A percentile compares a stretch with the other conserved stretches of the same genome.
These are phyloP conservation scores for Coniochaeta sp. DNA, from an alignment of 2,329 filamentous ascomycete genomes.

Conservation along the genomic window DNA sequence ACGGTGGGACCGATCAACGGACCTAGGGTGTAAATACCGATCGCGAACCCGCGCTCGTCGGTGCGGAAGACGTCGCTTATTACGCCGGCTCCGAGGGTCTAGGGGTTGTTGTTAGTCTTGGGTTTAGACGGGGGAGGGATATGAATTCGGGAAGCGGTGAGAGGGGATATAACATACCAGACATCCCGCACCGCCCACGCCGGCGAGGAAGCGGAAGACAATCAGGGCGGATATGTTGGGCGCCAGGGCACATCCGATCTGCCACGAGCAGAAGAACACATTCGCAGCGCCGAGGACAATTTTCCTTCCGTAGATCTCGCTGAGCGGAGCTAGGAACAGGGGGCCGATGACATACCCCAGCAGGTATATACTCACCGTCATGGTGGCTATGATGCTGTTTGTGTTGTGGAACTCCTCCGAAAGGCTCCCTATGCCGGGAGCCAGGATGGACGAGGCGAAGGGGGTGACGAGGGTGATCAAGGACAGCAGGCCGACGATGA, in stretches of 20 bases:
- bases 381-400: slow-evolving; percentile 35
- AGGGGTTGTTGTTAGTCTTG: background rate
- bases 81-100: slow-evolving; percentile 45
- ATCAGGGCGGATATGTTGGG: slow-evolving; percentile 47
- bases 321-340: slow-evolving; percentile 49
- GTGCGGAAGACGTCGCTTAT: slow-evolving; percentile 47
- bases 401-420: slow-evolving; percentile 36
- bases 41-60: slow-evolving; percentile 37
- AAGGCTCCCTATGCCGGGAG: slow-evolving; percentile 38
- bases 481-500: slow-evolving; percentile 46
- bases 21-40: slow-evolving; percentile 41
- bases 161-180: slow-evolving; percentile 22
- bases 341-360: slow-evolving; percentile 53
- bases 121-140: background rate
- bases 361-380: slow-evolving; percentile 56
- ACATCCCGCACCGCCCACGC: slow-evolving; percentile 48
- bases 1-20: slow-evolving; percentile 37
- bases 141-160: background rate
- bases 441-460: slow-evolving; percentile 55
- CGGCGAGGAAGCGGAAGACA: slow-evolving; percentile 52
- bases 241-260: slow-evolving; percentile 57
- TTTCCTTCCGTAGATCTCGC: slow-evolving; percentile 58
- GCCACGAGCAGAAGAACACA: slow-evolving; percentile 53
- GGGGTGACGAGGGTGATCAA: slow-evolving; percentile 60
- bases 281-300: slow-evolving; percentile 50